Conservation (phyloP, 2,329 filamentous ascomycete genomes). For the Teratosphaeria gauchensis region DNA sequence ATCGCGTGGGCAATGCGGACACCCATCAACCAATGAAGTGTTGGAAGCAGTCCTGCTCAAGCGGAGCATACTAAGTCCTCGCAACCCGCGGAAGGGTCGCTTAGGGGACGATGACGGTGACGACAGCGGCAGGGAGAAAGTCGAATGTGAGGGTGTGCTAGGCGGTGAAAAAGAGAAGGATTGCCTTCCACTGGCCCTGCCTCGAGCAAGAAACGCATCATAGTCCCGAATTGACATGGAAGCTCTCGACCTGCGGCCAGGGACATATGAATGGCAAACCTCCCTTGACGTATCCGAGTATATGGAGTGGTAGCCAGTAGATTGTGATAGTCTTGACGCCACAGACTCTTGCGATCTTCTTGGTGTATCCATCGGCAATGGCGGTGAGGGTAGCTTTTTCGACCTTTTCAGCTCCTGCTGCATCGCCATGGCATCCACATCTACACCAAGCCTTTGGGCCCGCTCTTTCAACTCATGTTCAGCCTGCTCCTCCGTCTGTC, state of each 20-base stretch:
- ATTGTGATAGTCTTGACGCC: conserved; percentile 24
- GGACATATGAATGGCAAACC: conserved; percentile 4
- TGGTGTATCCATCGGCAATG: conserved; percentile 10
- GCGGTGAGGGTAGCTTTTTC: conserved; percentile 1
- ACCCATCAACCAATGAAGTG: conserved; percentile 15
- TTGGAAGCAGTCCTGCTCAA: conserved; percentile 19
- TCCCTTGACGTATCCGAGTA: conserved; percentile 25
- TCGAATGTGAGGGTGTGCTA: conserved; percentile 21
- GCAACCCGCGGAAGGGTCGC: conserved; percentile 24
- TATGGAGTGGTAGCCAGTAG: conserved; percentile 25
- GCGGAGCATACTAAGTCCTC: conserved; percentile 24
- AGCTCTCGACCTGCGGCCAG: conserved; percentile 10
- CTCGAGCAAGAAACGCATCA: conserved; percentile 23
- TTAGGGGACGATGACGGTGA: conserved; percentile 20
- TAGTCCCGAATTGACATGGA: conserved; percentile 26
- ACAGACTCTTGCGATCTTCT: conserved; percentile 22
- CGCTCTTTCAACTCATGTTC: conserved; percentile 17
- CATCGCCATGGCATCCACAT: conserved; percentile 4
- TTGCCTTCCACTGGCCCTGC: conserved; percentile 13
- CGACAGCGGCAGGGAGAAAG: conserved; percentile 23
- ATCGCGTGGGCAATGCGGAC: conserved; percentile 25
- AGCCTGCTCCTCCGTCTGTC: conserved; percentile 20
- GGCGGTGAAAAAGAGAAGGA: conserved; percentile 22
- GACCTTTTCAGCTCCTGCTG: conserved; percentile 5
- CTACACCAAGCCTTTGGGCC: conserved; percentile 21